Percentiles rank a stretch among this genome's conserved stretches.
Evolutionary conservation across 371 early-diverging fungal species (phyloP).

Genomic region (Lichtheimia corymbifera): DNA sequence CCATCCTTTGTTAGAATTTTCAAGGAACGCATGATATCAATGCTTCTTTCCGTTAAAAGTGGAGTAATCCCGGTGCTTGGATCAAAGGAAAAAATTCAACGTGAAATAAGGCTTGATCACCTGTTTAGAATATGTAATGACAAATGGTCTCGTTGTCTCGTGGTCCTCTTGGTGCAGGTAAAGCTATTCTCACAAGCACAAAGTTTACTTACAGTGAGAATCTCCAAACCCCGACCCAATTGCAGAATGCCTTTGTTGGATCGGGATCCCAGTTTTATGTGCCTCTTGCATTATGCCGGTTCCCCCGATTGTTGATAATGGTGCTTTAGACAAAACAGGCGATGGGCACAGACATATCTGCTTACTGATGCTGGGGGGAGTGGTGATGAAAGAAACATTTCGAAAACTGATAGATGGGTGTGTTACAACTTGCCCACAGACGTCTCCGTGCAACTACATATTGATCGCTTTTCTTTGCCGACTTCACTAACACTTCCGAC

Average conservation of each 20-base stretch:
- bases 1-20: too few relatives aligned
- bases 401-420: background rate
- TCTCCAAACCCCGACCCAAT: background rate
- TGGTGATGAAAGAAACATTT: background rate
- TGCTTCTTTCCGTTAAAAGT: too few relatives aligned
- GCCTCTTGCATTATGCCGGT: too few relatives aligned
- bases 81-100: background rate
- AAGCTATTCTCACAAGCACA: background rate
- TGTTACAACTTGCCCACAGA: conserved; percentile 1
- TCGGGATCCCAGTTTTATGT: background rate
- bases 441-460: background rate
- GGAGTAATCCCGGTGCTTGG: background rate
- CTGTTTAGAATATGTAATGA: background rate
- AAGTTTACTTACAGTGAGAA: background rate
- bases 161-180: background rate
- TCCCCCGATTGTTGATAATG: too few relatives aligned
- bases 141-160: background rate
- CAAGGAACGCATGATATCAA: too few relatives aligned
- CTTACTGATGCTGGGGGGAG: background rate
- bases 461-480: background rate
- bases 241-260: background rate
- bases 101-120: background rate
- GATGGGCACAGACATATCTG: background rate
- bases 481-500: too few relatives aligned
- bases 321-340: background rate